Base-by-base conservation (phyloP, 192 early-diverging fungal genomes). In the Mortierella hygrophila region DNA sequence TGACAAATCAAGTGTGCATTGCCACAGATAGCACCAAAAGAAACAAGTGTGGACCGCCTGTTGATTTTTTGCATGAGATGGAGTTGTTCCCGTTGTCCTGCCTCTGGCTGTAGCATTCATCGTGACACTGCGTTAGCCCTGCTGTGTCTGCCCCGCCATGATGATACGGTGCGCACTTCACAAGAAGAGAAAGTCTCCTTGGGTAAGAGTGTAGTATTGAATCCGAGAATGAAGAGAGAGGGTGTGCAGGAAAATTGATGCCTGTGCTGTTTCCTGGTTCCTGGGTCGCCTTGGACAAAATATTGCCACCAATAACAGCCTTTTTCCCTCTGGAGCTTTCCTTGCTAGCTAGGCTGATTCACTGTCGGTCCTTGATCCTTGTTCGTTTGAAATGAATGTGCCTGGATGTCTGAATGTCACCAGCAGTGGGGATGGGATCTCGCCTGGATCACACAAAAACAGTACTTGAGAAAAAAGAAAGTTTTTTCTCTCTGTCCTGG, bases 271-370 rank as follows among this genome's bases (percentile, higher is more conserved):
- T 65, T 42, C 40, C 70, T 23, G 41, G 70, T 71, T 71, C 70
- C 70, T 71, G 70, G 70, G 70, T 71, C 21, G 37, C 42, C 65
- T 37, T 6, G 20, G n/a, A 42, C 23, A 71, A 42, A 71, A 71
- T n/a, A 71, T 42, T 71, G 60, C 60, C 60, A 65, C 60, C 60
- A 65, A 65, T 63, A 65, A 32, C 60, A 65, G 26, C 60, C 60
- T n/a, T 47, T 37, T 26, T 4, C 20, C 40, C 18, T 49, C 46
- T 9, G 7, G 32, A 13, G 42, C 16, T 73, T 29, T 47, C 38
- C 38, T 40, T 46, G 44, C 13, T 35, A 5, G 40, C 8, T 32
- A 29, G 20, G 18, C 0, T 73, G 40, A 47, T 38, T 73, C 44
- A 44, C 8, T 26, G 15, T 47, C 52, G 44, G 44, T 49, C n/a